Evolutionary conservation across 2,329 filamentous ascomycete genomes (phyloP).

Genomic region (Torrubiella hemipterigena): DNA sequence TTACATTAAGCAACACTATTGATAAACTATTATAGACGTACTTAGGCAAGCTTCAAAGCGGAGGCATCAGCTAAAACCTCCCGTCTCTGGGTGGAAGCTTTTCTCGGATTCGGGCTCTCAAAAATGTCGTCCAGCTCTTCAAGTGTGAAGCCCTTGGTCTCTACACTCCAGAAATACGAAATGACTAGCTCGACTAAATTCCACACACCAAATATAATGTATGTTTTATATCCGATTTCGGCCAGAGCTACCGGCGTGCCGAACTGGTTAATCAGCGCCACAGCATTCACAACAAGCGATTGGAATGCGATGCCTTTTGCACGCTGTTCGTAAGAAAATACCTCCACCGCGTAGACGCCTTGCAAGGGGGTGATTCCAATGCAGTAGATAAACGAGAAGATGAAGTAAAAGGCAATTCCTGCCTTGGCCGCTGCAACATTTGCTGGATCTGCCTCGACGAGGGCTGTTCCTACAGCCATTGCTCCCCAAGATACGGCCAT

Average conservation of each 20-base stretch:
- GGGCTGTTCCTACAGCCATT: constrained; percentile 31
- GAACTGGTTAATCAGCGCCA: constrained; percentile 32
- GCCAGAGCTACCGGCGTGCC: constrained; percentile 33
- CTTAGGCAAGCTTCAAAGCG: too few species aligned
- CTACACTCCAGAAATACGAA: constrained; percentile 15
- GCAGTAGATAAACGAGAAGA: constrained; percentile 40
- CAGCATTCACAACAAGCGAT: constrained; percentile 28
- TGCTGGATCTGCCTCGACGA: constrained; percentile 29
- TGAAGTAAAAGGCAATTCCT: constrained; percentile 39
- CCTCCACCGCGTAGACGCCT: constrained; percentile 36
- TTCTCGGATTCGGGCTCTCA: constrained; percentile 22
- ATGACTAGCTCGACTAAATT: constrained; percentile 18
- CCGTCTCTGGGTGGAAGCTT: too few species aligned
- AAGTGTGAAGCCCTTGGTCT: constrained; percentile 33
- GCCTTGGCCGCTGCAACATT: constrained; percentile 30
- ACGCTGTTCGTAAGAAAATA: constrained; percentile 37
- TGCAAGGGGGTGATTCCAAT: constrained; percentile 24
- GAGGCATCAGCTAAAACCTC: too few species aligned
- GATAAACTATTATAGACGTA: too few species aligned
- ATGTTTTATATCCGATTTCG: constrained; percentile 38
- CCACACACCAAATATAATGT: constrained; percentile 36
- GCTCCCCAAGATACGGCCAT: constrained; percentile 5
- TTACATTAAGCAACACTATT: too few species aligned
- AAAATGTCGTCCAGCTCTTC: constrained; percentile 45
- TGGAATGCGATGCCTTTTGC: constrained; percentile 41